phyloP scores from a whole-genome alignment of 768 basidiomycete genomes.

The Exsudoporus frostii region DNA sequence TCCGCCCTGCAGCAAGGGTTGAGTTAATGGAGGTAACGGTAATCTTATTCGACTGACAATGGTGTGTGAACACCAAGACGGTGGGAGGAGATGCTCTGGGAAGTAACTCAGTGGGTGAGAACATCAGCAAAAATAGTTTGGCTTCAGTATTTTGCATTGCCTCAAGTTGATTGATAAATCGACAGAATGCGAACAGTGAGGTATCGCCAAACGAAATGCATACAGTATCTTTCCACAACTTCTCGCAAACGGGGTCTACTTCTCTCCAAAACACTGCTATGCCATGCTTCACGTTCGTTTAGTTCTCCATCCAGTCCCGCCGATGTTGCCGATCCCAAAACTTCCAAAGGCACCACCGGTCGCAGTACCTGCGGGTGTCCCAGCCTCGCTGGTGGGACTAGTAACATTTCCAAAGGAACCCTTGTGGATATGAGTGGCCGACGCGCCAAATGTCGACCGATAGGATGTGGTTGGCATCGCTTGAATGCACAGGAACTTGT shows the following conservation, averaged over 20 bases:
- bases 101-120: background rate
- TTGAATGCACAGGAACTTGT: conserved; percentile 82
- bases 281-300: background rate
- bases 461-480: conserved; percentile 63
- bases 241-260: background rate
- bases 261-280: background rate
- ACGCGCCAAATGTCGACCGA: conserved; percentile 58
- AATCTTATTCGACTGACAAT: too few relatives aligned
- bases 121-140: background rate
- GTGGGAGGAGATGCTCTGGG: background rate
- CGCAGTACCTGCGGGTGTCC: conserved; percentile 21
- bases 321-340: conserved; percentile 44
- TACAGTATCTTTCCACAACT: conserved; percentile 7
- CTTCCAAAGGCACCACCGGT: conserved; percentile 45
- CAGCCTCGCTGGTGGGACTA: conserved; percentile 24
- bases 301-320: background rate
- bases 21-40: too few relatives aligned
- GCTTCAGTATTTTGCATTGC: background rate
- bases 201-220: conserved; percentile 11
- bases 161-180: background rate
- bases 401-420: conserved; percentile 15
- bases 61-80: too few relatives aligned
- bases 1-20: too few relatives aligned
- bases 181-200: conserved; percentile 7
- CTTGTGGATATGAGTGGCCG: conserved; percentile 22